Evolutionary conservation across 768 basidiomycete species (phyloP), one percentile per base, ranked within the genome.

Genomic region (Serendipita sp.): DNA sequence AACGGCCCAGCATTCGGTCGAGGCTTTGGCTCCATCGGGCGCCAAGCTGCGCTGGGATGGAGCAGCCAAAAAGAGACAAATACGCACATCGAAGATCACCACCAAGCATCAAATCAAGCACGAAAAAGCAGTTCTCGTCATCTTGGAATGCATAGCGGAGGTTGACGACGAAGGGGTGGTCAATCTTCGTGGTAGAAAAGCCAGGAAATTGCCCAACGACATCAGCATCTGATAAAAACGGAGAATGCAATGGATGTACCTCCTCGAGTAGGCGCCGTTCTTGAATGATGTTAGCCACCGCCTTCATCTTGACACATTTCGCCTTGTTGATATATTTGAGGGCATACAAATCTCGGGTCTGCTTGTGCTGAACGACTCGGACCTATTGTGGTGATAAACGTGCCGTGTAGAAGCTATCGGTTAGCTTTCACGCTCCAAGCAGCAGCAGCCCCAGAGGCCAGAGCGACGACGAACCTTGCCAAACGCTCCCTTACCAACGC

Each of bases 271-370:
- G 76, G 58, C 90, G 79, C 31, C 94, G 82, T 73, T 97, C 94
- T 73, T 98, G 94, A 62, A 97, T 90, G 68, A 90, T 85, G 71
- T 96, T 94, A 26, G 87, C 88, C 9, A 94, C 81, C 11, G 93
- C 90, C 73, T 87, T 90, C 76, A 92, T 90, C 70, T 85, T 85
- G 64, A 92, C 85, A 68, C 88, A 96, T 70, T 84, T 85, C 50
- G 89, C 80, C 74, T 98, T 98, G 74, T 98, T 94, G 76, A 98
- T 93, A 76, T 98, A 97, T 71, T 98, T 98, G 75, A 97, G 83
- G 22, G 94, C 94, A 71, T 90, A 96, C 1, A 97, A 79, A 68
- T 90, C 83, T 71, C 92, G 93, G 1, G 89, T 82, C 70, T 85
- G 84, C 72, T 95, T 96, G 76, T 96, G 93, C 72, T 97, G 92